A percentile compares a stretch with the other conserved stretches of the same genome.
Evolutionary conservation across 2,329 filamentous ascomycete genomes (phyloP).

Genomic region (Microdochium paspali): DNA sequence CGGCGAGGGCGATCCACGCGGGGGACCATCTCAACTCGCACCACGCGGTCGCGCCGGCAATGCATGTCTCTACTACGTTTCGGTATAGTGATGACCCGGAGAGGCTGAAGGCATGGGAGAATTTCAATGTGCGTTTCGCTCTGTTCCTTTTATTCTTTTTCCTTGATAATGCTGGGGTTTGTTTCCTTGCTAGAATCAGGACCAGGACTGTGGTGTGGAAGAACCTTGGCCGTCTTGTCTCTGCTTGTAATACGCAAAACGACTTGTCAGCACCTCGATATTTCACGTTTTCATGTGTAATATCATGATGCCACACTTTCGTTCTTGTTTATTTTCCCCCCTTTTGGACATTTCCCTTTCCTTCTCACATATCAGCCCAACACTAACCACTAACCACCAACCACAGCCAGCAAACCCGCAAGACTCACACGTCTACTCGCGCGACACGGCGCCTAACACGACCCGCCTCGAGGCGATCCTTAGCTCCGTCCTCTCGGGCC

Average conservation of each 20-base stretch:
- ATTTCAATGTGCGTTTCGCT: conserved; percentile 42
- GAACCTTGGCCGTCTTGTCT: too few relatives aligned
- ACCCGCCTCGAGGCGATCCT: conserved; percentile 81
- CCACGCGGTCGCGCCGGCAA: conserved; percentile 74
- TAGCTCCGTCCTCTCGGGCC: conserved; percentile 59
- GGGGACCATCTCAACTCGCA: conserved; percentile 68
- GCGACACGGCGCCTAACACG: conserved; percentile 67
- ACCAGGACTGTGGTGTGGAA: conserved; percentile 11
- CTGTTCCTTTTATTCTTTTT: not conserved
- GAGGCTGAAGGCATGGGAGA: conserved; percentile 41
- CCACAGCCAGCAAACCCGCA: conserved; percentile 36
- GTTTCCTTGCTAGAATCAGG: conserved; percentile 1
- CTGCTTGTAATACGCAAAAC: too few relatives aligned
- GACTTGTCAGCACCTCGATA: too few relatives aligned
- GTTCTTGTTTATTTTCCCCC: too few relatives aligned
- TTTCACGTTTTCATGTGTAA: too few relatives aligned
- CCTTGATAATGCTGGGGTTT: too few relatives aligned
- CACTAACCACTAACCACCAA: too few relatives aligned
- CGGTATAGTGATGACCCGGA: conserved; percentile 67
- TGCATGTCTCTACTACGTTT: conserved; percentile 89
- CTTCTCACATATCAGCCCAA: too few relatives aligned
- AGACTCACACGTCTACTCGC: conserved; percentile 75
- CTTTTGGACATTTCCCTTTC: too few relatives aligned
- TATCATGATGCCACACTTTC: too few relatives aligned
- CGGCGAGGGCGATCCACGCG: conserved; percentile 71